Evolutionary conservation across 768 basidiomycete genomes (phyloP), one percentile per base, ranked within the genome.

Genomic region (Mycena maculata): DNA sequence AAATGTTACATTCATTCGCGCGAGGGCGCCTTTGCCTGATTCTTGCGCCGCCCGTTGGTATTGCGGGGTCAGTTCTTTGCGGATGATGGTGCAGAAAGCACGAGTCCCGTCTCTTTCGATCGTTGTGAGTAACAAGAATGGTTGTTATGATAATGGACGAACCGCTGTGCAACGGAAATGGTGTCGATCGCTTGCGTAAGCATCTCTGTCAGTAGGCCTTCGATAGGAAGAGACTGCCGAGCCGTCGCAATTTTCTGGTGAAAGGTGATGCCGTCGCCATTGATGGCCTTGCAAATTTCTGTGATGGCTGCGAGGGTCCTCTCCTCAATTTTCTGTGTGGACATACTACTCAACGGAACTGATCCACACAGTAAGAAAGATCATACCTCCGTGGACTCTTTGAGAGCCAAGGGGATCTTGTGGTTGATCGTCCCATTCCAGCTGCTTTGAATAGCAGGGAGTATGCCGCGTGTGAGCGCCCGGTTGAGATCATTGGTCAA

Each of bases 31-130:
- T 10, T 9, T 7, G 0, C 67, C 57, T 3, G 42, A 23, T 13
- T 45, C 22, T 25, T 54, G n/a, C 0, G 18, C 15, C 13, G 18
- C 59, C 0, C 9, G 1, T 22, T 57, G 25, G 27, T 69, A 69
- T 12, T 69, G 68, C 0, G 10, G 16, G 0, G 18, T 31, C 28
- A 65, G 4, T 31, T 65, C 18, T 0, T 49, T 15, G 15, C 64
- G 62, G 0, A 69, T 13, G 5, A 39, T 47, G 20, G 33, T 10
- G 0, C n/a, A 23, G 47, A 69, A 69, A 0, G 53, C 41, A 0
- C 68, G 58, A 8, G 53, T 69, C 2, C 58, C 63, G 11, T 65
- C 54, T 22, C 68, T 69, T 20, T 55, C 27, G 4, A 41, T 16
- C 8, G 6, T 18, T 25, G 18, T 55, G 45, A 47, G 30, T 13